These are phyloP conservation scores for Phytophthora gonapodyides DNA, from an alignment of 352 stramenopile genomes.

Conservation along the genomic window DNA sequence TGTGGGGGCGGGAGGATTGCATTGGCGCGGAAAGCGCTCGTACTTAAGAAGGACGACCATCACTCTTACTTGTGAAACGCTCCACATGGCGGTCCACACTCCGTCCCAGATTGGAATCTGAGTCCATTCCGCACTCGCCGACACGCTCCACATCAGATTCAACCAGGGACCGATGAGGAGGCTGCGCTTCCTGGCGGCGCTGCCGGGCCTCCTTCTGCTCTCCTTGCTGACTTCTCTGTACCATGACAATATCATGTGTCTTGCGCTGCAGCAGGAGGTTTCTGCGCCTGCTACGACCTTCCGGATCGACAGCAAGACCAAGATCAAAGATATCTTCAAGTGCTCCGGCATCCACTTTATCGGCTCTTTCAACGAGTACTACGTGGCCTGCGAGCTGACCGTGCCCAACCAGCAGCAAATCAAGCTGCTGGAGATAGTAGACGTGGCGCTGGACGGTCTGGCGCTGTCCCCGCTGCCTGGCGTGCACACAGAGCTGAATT, in stretches of 20 bases:
- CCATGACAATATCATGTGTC: neutral
- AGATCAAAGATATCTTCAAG: slow-evolving; percentile 65
- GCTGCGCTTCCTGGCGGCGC: slow-evolving; percentile 10
- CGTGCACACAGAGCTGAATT: slow-evolving; percentile 59
- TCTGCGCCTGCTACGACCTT: slow-evolving; percentile 31
- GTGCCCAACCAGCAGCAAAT: slow-evolving; percentile 39
- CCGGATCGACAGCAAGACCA: slow-evolving; percentile 57
- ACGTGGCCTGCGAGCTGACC: slow-evolving; percentile 63
- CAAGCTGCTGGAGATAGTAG: slow-evolving; percentile 45
- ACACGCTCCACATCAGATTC: slow-evolving; percentile 3
- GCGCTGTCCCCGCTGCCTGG: slow-evolving; percentile 38
- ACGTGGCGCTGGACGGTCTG: slow-evolving; percentile 50
- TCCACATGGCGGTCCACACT: slow-evolving; percentile 12
- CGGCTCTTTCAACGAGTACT: slow-evolving; percentile 86
- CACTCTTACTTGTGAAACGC: slow-evolving; percentile 21
- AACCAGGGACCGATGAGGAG: slow-evolving; percentile 22
- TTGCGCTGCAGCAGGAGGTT: slow-evolving; percentile 8
- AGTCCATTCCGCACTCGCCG: slow-evolving; percentile 6
- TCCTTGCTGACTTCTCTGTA: neutral
- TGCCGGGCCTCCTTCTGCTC: slow-evolving; percentile 8
- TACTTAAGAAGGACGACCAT: slow-evolving; percentile 35
- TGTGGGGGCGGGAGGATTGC: slow-evolving; percentile 29
- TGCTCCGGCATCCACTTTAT: slow-evolving; percentile 70
- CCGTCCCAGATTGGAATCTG: neutral
- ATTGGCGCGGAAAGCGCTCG: slow-evolving; percentile 34